Conservation (phyloP, 495 filamentous ascomycete genomes). For the Copromyces sp. region DNA sequence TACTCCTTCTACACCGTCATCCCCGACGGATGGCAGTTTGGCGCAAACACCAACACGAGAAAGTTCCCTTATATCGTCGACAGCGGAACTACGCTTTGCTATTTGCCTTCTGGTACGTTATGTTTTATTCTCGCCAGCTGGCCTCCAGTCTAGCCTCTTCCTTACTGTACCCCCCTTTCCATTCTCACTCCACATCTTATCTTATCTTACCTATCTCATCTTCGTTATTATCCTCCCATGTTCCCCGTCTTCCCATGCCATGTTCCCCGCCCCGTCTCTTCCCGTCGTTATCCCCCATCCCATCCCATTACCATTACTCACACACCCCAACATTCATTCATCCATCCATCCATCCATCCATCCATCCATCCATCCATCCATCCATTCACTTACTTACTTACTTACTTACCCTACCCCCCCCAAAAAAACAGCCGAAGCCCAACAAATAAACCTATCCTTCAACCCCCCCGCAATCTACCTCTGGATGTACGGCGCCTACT, state of each 20-base stretch:
- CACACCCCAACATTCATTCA: too few species aligned
- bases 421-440: constrained; percentile 24
- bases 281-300: too few species aligned
- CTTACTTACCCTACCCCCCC: too few species aligned
- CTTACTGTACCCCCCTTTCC: neutral
- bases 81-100: constrained; percentile 36
- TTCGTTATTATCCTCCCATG: too few species aligned
- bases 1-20: constrained; percentile 35
- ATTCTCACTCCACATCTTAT: too few species aligned
- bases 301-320: too few species aligned
- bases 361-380: too few species aligned
- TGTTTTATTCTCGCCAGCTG: neutral
- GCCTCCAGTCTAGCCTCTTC: neutral
- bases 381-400: neutral
- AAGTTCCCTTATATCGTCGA: constrained; percentile 38
- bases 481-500: constrained; percentile 35
- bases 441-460: constrained; percentile 39
- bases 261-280: too few species aligned
- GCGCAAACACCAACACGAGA: constrained; percentile 18
- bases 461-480: constrained; percentile 42
- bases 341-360: too few species aligned
- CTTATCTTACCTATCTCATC: too few species aligned
- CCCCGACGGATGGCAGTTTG: constrained; percentile 29
- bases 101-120: constrained; percentile 29
- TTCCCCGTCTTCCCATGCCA: too few species aligned